These are phyloP conservation scores for Microdochium bolleyi DNA, from an alignment of 2,329 filamentous ascomycete species.

Conservation along the genomic window DNA sequence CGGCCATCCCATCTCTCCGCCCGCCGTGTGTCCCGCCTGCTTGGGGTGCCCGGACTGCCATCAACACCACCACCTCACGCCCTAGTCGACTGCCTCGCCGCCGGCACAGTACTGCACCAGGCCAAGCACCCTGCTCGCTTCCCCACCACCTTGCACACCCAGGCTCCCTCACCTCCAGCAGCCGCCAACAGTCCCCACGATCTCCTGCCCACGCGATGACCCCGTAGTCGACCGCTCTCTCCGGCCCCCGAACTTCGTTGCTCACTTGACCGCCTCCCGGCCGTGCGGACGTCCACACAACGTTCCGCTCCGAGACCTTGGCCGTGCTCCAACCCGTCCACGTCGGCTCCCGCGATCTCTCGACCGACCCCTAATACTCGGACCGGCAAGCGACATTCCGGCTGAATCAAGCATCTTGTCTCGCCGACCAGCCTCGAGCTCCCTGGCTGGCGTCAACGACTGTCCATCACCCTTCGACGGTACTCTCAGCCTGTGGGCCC, in stretches of 20 bases:
- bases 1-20: not conserved
- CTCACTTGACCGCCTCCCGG: not conserved
- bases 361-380: not conserved
- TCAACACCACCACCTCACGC: not conserved
- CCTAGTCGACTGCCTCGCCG: not conserved
- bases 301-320: not conserved
- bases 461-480: not conserved
- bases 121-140: not conserved
- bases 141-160: not conserved
- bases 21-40: not conserved
- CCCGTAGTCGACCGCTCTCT: not conserved
- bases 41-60: not conserved
- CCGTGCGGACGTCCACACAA: not conserved
- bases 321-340: not conserved
- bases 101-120: not conserved
- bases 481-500: not conserved
- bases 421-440: not conserved
- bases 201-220: not conserved
- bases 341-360: not conserved
- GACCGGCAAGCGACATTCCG: not conserved
- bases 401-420: not conserved
- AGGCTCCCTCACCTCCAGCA: not conserved
- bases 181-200: not conserved
- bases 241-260: not conserved
- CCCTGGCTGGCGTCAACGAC: not conserved